Base-by-base conservation (phyloP, 225 moss, liverwort and hornwort genomes). In the Polytrichum formosum region DNA sequence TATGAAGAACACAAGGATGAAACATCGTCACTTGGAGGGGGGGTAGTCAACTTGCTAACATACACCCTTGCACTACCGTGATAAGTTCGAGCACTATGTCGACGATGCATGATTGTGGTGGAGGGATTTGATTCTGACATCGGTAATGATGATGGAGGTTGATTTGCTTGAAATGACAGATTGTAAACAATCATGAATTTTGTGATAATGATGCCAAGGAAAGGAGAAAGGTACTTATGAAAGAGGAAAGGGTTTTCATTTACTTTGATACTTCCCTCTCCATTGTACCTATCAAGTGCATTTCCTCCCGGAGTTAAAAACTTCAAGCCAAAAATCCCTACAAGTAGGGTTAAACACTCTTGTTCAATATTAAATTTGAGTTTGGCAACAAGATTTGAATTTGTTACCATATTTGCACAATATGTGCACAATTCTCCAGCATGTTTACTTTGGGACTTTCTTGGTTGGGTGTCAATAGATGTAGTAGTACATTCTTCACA, bases 261-360 rank as follows among this genome's bases (percentile, higher is more conserved):
- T 16, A 56, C 37, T 55, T 30, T 56, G 4, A 20, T 10, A 1
- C 1, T 16, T 67, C 62, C 67, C 5, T 7, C 0, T 72, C 26
- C 2, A 46, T 2, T 61, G 64, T 0, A 67, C 1, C 8, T 64
- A 5, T 76, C 3, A 18, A 30, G 26, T 30, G 31, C 0, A 17
- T 37, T 4, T 9, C 4, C n/a, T 61, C 54, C 66, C 0, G 18
- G 31, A 27, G 54, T 22, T 71, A 18, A 66, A 72, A 61, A 0
- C 17, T 82, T 88, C 1, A 93, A 69, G 70, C 75, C 74, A 55
- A 91, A 93, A 54, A 96, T 89, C 23, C 90, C 87, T 28, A 81
- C 71, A 31, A 96, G 80, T 26, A 96, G 46, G 7, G 66, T 54
- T 16, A 93, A 75, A 59, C 85, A 84, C 21, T 80, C 73, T 31